Base-by-base conservation (phyloP, 2,329 filamentous ascomycete genomes). In the Calonectria fujianensis region DNA sequence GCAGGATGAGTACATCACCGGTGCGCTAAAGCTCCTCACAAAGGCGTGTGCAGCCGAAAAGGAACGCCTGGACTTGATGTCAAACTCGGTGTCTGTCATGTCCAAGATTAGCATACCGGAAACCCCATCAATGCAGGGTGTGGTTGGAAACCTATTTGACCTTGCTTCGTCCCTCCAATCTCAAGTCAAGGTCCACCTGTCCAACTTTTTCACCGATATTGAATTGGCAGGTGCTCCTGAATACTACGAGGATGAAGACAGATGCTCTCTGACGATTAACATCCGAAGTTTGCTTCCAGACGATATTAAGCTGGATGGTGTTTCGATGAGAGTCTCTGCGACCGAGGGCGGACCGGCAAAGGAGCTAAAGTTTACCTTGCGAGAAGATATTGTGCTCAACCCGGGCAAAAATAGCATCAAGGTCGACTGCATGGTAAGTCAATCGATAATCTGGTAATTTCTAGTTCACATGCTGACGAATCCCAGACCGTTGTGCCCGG, bases 1-100 rank as follows among this genome's bases (percentile, higher is more conserved):
- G 18, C 92, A 92, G 74, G 94, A 96, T 68, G 95, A 98, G 75
- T 97, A 96, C 80, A 92, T 96, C 20, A 91, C 91, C 31, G 93
- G 94, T 11, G 89, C 95, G 11, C 87, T 98, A 18, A 94, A 94
- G 80, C 87, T 98, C 1, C 85, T 97, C 14, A 91, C 90, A 10
- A 96, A 95, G 81, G 90, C 91, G 0, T 93, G 91, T 5, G 85
- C 86, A 0, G 88, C 89, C 0, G 88, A 93, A 76, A 88, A 86
- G 66, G 89, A 90, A 24, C 86, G 87, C 31, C 81, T 89, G 7
- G 81, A 84, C 35, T 84, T 87, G 66, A 83, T 82, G 5, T 80
- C 82, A 80, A 76, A 76, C 8, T 70, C 80, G n/a, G 74, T 79
- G 0, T 80, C 80, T 3, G 78, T 72, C 8, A 65, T 76, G 52